Evolutionary conservation across 352 stramenopile genomes (phyloP).

Genomic region (Plasmopara halstedii): DNA sequence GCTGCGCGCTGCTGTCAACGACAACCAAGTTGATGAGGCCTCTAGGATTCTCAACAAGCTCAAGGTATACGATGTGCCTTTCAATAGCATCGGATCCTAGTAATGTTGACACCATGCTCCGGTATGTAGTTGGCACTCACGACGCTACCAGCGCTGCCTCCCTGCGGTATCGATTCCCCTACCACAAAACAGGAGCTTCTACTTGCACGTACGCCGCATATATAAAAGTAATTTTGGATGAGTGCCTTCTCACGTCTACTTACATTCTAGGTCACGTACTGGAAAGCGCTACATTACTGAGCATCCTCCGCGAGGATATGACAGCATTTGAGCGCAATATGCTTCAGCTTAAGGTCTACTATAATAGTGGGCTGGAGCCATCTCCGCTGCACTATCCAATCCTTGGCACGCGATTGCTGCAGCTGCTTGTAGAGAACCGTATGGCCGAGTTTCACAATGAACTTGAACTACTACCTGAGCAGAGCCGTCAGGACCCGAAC

Average conservation of each 20-base stretch:
- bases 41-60: slow-evolving; percentile 44
- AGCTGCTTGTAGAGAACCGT: slow-evolving; percentile 87
- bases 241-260: no score
- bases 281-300: slow-evolving; percentile 85
- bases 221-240: background rate
- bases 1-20: slow-evolving; percentile 52
- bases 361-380: slow-evolving; percentile 37
- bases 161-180: slow-evolving; percentile 38
- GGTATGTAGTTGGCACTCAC: slow-evolving; percentile 72
- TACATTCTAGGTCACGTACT: slow-evolving; percentile 60
- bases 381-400: slow-evolving; percentile 83
- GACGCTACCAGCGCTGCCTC: slow-evolving; percentile 75
- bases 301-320: slow-evolving; percentile 80
- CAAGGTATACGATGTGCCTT: slow-evolving; percentile 30
- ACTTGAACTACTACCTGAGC: slow-evolving; percentile 82
- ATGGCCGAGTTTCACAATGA: slow-evolving; percentile 93
- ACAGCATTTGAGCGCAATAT: slow-evolving; percentile 83
- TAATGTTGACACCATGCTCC: background rate
- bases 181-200: slow-evolving; percentile 59
- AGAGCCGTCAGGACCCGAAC: slow-evolving; percentile 74
- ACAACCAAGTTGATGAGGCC: slow-evolving; percentile 35
- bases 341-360: slow-evolving; percentile 86
- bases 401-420: slow-evolving; percentile 83
- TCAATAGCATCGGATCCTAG: background rate
- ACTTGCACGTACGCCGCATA: slow-evolving; percentile 47